A percentile compares a stretch with the other conserved stretches of the same genome.
Conservation (phyloP, 208 protist species). For the Angomonas deanei region DNA sequence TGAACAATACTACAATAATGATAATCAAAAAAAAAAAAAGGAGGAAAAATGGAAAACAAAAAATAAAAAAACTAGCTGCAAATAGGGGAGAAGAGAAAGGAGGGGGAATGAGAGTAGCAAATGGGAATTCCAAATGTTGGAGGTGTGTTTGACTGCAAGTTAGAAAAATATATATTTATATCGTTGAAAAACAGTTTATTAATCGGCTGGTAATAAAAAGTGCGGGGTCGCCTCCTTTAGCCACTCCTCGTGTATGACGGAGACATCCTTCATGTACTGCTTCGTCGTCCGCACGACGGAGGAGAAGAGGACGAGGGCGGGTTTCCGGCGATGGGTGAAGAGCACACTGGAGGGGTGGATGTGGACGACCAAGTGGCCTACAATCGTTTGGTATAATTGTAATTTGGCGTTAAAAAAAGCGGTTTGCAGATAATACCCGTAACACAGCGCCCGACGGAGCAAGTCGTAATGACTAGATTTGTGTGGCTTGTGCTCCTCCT, state of each 20-base stretch:
- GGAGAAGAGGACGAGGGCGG: slow-evolving; percentile 83
- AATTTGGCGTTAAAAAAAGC: slow-evolving; percentile 88
- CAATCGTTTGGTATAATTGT: slow-evolving; percentile 73
- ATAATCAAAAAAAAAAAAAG: slow-evolving; percentile 11
- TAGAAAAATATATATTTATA: slow-evolving; percentile 2
- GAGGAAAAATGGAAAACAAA: slow-evolving; percentile 8
- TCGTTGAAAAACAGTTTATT: background rate
- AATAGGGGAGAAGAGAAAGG: background rate
- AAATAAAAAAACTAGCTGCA: slow-evolving; percentile 4
- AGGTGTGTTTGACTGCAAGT: too few species aligned
- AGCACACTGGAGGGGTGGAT: slow-evolving; percentile 86
- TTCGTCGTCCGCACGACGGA: slow-evolving; percentile 86
- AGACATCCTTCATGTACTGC: slow-evolving; percentile 89
- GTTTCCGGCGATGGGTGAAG: slow-evolving; percentile 76
- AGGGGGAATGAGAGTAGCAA: background rate
- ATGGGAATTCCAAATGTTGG: background rate
- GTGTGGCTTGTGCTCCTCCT: background rate
- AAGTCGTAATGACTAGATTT: slow-evolving; percentile 58
- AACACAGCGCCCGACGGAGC: slow-evolving; percentile 76
- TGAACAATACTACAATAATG: background rate
- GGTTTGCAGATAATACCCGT: slow-evolving; percentile 82
- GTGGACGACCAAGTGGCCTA: slow-evolving; percentile 75
- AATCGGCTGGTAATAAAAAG: slow-evolving; percentile 44
- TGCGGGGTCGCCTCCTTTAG: slow-evolving; percentile 69
- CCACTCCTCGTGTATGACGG: slow-evolving; percentile 86